Conservation (phyloP, 139 green algal genomes). For the Chlorella sp. region DNA sequence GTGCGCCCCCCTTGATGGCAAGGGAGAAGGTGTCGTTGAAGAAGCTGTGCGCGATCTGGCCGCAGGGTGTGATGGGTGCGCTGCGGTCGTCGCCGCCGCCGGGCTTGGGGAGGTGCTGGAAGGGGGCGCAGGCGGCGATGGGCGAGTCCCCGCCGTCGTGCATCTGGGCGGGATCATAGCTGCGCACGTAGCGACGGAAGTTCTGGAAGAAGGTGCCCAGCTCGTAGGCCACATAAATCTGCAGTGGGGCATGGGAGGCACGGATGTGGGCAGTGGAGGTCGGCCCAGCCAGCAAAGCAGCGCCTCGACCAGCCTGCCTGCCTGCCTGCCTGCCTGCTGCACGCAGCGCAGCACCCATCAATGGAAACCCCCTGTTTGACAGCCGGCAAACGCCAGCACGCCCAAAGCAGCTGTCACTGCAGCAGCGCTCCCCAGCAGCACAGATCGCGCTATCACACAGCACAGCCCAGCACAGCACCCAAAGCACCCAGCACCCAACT, state of each 20-base stretch:
- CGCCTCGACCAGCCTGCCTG: too few relatives aligned
- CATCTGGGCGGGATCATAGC: conserved; percentile 81
- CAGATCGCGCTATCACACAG: not conserved
- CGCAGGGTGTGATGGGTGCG: conserved; percentile 89
- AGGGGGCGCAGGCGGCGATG: conserved; percentile 63
- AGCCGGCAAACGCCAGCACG: too few relatives aligned
- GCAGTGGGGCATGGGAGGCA: not conserved
- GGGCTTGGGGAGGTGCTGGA: conserved; percentile 41
- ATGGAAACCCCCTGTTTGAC: too few relatives aligned
- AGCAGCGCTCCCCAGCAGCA: not conserved
- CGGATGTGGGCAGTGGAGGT: not conserved
- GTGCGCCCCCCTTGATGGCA: not conserved
- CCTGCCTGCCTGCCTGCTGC: too few relatives aligned
- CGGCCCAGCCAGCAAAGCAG: not conserved
- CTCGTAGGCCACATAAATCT: conserved; percentile 95
- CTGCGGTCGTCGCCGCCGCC: conserved; percentile 14
- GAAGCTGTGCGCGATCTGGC: conserved; percentile 88
- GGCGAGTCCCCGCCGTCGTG: conserved; percentile 40
- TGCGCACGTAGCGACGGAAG: conserved; percentile 90
- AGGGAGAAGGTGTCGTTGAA: conserved; percentile 94
- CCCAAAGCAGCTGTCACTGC: too few relatives aligned
- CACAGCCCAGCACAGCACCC: not conserved
- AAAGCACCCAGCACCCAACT: not conserved
- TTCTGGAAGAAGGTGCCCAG: conserved; percentile 94
- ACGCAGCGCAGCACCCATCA: not conserved